phyloP scores from a whole-genome alignment of 1,284 basidiomycete species.

The Lentinula novae-zelandiae region DNA sequence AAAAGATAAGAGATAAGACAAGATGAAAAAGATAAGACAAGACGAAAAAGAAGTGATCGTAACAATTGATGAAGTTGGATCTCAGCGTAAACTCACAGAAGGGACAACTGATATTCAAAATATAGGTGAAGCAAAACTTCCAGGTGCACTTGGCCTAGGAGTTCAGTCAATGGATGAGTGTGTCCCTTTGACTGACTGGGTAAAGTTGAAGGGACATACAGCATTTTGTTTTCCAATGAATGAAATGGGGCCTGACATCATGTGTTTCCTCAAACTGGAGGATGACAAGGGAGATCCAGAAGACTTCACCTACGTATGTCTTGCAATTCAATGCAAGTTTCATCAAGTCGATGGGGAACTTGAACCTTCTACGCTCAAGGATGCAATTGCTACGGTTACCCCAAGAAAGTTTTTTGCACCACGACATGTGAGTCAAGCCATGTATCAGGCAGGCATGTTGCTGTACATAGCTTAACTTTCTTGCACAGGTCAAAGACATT shows the following conservation, averaged over 20 bases:
- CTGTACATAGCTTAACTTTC: no score
- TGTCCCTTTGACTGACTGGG: background rate
- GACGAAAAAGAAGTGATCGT: no score
- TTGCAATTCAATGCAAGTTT: slow-evolving; percentile 5
- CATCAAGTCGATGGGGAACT: background rate
- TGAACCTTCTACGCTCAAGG: background rate
- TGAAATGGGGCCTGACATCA: slow-evolving; percentile 2
- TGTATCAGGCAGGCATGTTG: no score
- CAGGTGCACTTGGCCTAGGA: background rate
- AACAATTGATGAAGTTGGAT: background rate
- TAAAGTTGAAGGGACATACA: background rate
- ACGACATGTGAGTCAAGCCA: no score
- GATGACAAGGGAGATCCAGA: background rate
- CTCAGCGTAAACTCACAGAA: background rate
- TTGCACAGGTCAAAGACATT: no score
- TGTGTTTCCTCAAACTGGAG: slow-evolving; percentile 4
- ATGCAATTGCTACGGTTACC: background rate
- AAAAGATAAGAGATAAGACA: no score
- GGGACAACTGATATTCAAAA: background rate
- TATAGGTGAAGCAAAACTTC: background rate
- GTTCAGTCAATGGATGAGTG: background rate
- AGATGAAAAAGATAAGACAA: no score
- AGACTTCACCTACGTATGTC: background rate
- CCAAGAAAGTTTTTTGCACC: background rate
- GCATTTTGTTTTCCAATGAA: slow-evolving; percentile 3